A percentile compares a stretch with the other conserved stretches of the same genome.
phyloP scores from a whole-genome alignment of 257 asterid genomes.

The Capsicum chinense region DNA sequence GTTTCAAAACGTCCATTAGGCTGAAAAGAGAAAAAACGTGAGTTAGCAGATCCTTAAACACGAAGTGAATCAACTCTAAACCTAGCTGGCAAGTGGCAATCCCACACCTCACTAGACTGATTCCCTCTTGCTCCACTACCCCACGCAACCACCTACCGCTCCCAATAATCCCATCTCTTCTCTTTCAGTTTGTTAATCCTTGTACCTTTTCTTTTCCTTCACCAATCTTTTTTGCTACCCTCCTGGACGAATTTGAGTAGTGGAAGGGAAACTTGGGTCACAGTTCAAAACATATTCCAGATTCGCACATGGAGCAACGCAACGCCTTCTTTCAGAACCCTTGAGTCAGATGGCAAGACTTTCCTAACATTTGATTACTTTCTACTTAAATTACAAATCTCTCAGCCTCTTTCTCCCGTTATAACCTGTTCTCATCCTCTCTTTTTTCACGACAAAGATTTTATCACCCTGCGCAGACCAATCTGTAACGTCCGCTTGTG shows the following conservation, averaged over 20 bases:
- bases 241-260: background rate
- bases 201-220: background rate
- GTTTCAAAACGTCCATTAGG: slow-evolving; percentile 96
- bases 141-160: background rate
- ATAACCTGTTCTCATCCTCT: background rate
- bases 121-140: background rate
- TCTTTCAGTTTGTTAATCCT: background rate
- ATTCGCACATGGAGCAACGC: background rate
- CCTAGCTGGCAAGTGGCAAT: background rate
- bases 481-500: background rate
- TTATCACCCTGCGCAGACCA: background rate
- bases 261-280: background rate
- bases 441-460: background rate
- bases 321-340: background rate
- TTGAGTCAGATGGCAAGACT: background rate
- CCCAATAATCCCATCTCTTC: background rate
- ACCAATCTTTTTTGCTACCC: background rate
- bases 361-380: background rate
- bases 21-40: slow-evolving; percentile 46
- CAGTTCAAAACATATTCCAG: background rate
- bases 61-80: slow-evolving; percentile 22
- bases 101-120: background rate
- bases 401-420: background rate
- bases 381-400: background rate
- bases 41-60: slow-evolving; percentile 28